These are phyloP conservation scores for Wickerhamiella spandovensis DNA, from an alignment of 805 yeast genomes.

Conservation along the genomic window DNA sequence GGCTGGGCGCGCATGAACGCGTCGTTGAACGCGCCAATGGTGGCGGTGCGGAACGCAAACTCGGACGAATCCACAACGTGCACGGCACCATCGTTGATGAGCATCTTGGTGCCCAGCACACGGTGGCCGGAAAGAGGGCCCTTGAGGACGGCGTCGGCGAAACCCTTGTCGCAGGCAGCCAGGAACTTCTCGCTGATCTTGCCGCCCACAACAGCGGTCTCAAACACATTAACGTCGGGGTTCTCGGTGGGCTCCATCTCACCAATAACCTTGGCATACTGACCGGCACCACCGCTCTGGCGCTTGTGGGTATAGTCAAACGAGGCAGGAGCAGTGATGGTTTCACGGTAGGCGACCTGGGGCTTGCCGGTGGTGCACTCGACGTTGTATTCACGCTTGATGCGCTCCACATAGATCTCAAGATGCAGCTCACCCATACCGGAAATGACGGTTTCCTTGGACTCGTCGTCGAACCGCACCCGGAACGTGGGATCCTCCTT, in stretches of 20 bases:
- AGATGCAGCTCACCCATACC: conserved; percentile 98
- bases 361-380: conserved; percentile 95
- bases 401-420: conserved; percentile 96
- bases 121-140: conserved; percentile 94
- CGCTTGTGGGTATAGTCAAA: conserved; percentile 95
- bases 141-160: conserved; percentile 85
- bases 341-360: conserved; percentile 95
- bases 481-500: conserved; percentile 98
- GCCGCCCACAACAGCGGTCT: conserved; percentile 90
- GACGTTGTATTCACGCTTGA: conserved; percentile 92
- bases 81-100: conserved; percentile 91
- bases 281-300: conserved; percentile 99
- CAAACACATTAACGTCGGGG: conserved; percentile 43
- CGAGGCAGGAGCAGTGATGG: conserved; percentile 54
- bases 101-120: conserved; percentile 86
- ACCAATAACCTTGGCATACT: conserved; percentile 94
- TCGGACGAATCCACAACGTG: conserved; percentile 97
- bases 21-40: conserved; percentile 81
- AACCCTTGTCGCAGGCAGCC: conserved; percentile 89
- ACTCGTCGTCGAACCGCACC: conserved; percentile 77
- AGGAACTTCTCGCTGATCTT: conserved; percentile 90
- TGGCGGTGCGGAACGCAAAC: conserved; percentile 86
- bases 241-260: conserved; percentile 39
- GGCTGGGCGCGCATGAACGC: conserved; percentile 79
- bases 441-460: conserved; percentile 86